Evolutionary conservation across 768 basidiomycete species (phyloP).

Genomic region (Russula sp.): DNA sequence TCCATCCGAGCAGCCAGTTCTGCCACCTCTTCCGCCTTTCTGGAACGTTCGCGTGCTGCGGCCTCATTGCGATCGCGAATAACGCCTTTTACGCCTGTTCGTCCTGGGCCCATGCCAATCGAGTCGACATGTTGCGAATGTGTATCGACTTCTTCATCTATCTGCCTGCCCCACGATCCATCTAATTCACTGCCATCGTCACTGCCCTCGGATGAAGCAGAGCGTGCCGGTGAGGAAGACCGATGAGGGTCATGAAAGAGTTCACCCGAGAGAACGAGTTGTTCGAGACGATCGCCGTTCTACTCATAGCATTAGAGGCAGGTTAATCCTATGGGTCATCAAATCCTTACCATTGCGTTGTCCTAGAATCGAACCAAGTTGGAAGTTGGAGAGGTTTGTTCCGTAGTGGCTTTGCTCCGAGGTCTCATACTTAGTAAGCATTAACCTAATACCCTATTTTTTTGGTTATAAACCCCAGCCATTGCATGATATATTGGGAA

Average conservation of each 20-base stretch:
- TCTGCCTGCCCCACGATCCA: slow-evolving; percentile 35
- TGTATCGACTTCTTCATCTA: slow-evolving; percentile 44
- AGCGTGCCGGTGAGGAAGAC: slow-evolving; percentile 65
- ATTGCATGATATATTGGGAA: neutral
- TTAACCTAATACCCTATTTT: neutral
- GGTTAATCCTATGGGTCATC: neutral
- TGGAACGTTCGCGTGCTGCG: slow-evolving; percentile 50
- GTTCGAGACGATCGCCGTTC: slow-evolving; percentile 46
- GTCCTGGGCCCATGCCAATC: slow-evolving; percentile 81
- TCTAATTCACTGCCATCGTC: slow-evolving; percentile 55
- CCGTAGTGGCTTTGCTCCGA: too few species aligned
- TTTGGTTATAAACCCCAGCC: neutral
- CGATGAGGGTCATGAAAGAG: slow-evolving; percentile 56
- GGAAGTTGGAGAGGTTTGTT: neutral
- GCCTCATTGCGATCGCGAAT: slow-evolving; percentile 80
- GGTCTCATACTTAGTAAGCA: neutral
- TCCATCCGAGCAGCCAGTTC: slow-evolving; percentile 59
- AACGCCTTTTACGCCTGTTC: slow-evolving; percentile 87
- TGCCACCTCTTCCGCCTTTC: slow-evolving; percentile 51
- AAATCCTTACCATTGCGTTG: slow-evolving; percentile 15
- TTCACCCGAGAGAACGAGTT: slow-evolving; percentile 72
- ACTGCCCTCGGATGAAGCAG: slow-evolving; percentile 47
- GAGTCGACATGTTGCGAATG: slow-evolving; percentile 48
- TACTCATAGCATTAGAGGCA: slow-evolving; percentile 16
- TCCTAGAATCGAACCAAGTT: neutral